Percentiles rank a stretch among this genome's conserved stretches.
phyloP scores from a whole-genome alignment of 1,284 basidiomycete genomes.

The Boletus semigastroideus region DNA sequence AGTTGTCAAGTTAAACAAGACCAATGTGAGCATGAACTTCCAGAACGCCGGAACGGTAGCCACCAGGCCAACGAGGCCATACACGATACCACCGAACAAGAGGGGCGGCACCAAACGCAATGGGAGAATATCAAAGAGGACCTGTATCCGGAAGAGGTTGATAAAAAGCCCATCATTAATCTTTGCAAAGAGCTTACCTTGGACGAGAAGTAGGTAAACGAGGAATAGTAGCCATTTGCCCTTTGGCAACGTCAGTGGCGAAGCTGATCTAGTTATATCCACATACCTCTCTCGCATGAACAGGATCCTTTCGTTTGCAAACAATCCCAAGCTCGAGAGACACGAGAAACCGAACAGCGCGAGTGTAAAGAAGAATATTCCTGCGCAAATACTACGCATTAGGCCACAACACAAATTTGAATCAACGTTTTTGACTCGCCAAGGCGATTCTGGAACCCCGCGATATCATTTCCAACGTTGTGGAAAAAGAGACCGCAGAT shows the following conservation, averaged over 20 bases:
- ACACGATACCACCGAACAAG: slow-evolving; percentile 93
- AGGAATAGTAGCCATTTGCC: slow-evolving; percentile 95
- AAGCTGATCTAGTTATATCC: not conserved
- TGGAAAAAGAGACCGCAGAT: slow-evolving; percentile 84
- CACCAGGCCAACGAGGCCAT: slow-evolving; percentile 91
- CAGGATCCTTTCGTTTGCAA: slow-evolving; percentile 90
- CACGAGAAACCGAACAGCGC: slow-evolving; percentile 96
- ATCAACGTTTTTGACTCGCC: slow-evolving; percentile 41
- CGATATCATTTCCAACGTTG: slow-evolving; percentile 85
- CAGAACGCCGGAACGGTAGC: slow-evolving; percentile 88
- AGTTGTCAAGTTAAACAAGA: slow-evolving; percentile 94
- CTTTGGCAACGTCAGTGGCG: slow-evolving; percentile 39
- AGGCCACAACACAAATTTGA: not conserved
- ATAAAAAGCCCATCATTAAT: not conserved
- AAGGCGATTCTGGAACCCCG: slow-evolving; percentile 89
- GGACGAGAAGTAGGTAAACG: slow-evolving; percentile 93
- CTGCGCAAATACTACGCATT: slow-evolving; percentile 36
- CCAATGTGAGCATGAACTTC: slow-evolving; percentile 95
- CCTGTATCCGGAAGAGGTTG: slow-evolving; percentile 38
- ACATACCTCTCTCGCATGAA: slow-evolving; percentile 93
- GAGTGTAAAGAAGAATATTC: slow-evolving; percentile 95
- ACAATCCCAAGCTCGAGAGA: slow-evolving; percentile 87
- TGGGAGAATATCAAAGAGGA: slow-evolving; percentile 94
- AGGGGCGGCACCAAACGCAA: slow-evolving; percentile 92
- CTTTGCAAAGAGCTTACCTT: slow-evolving; percentile 54